Base-by-base conservation (phyloP, 257 asterid genomes). In the Gardenia jasminoides region DNA sequence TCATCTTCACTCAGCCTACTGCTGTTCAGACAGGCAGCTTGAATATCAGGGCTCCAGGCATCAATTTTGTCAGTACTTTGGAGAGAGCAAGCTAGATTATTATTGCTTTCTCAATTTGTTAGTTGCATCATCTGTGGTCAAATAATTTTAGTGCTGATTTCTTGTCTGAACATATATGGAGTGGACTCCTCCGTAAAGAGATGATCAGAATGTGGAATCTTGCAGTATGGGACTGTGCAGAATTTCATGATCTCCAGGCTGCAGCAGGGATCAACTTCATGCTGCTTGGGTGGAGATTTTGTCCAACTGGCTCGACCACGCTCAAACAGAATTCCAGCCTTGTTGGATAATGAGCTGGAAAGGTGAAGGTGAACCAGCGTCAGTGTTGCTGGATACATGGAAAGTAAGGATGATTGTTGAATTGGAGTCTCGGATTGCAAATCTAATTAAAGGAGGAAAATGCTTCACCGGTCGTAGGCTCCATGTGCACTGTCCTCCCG, bases 231-330 rank as follows among this genome's bases (percentile, higher is more conserved):
- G 33, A 36, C 19, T 7, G 0, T 39, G 5, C 28, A 76, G 72
- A 46, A 65, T 19, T 61, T 0, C 39, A 10, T 65, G 50, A 65
- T 48, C 54, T 48, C 31, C 72, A 16, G 30, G 72, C 11, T 62
- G 72, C 24, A 65, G 30, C 52, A 19, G 47, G 7, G 31, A 7
- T 44, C 33, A 46, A 22, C n/a, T 19, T 13, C 28, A 26, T 59
- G 73, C 50, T 76, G 52, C 66, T 31, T 76, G 67, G 50, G n/a
- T 65, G 74, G 67, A 16, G 30, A 36, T 39, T 61, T 39, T 3
- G 0, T 20, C 72, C 72, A 67, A 67, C 13, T 2, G 10, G 50
- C 0, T 67, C n/a, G 50, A 47, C 31, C 26, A 11, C 10, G 64
- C 50, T 64, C 3, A 47, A 20, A 22, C 7, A 24, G 24, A 74